These are phyloP conservation scores for Davidsoniella virescens DNA, from an alignment of 2,329 filamentous ascomycete species.

Conservation along the genomic window DNA sequence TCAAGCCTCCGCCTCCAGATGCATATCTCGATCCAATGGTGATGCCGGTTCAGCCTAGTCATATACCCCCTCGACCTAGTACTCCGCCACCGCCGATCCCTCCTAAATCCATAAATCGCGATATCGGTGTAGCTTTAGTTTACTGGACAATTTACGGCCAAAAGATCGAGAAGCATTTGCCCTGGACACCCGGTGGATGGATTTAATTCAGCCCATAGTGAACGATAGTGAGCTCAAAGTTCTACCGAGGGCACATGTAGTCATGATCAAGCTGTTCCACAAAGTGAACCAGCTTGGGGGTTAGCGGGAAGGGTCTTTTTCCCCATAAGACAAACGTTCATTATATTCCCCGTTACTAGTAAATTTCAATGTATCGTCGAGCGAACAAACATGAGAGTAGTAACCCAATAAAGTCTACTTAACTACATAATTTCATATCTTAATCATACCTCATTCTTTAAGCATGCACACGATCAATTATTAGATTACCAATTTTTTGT, in stretches of 20 bases:
- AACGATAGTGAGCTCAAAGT: too few species aligned
- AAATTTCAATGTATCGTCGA: too few species aligned
- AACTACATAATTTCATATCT: neutral
- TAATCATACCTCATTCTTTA: neutral
- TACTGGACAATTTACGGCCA: slow-evolving; percentile 9
- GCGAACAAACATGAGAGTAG: neutral
- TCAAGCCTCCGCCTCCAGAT: slow-evolving; percentile 3
- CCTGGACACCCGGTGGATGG: slow-evolving; percentile 11
- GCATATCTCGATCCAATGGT: slow-evolving; percentile 4
- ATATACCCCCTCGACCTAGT: neutral
- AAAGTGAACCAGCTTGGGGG: too few species aligned
- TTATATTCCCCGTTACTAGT: too few species aligned
- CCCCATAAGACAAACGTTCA: too few species aligned
- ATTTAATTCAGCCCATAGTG: neutral
- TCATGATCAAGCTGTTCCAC: too few species aligned
- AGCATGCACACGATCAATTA: too few species aligned
- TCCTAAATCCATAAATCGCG: slow-evolving; percentile 1
- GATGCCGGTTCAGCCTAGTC: neutral
- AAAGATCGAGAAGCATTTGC: slow-evolving; percentile 4
- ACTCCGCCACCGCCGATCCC: slow-evolving; percentile 3
- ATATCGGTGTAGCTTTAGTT: slow-evolving; percentile 4
- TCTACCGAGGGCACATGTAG: too few species aligned
- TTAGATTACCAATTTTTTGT: too few species aligned
- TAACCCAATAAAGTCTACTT: neutral
- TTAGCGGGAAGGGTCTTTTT: too few species aligned